These are phyloP conservation scores for Aechmea fasciata DNA, from an alignment of 176 grass and related monocot species.

Conservation along the genomic window DNA sequence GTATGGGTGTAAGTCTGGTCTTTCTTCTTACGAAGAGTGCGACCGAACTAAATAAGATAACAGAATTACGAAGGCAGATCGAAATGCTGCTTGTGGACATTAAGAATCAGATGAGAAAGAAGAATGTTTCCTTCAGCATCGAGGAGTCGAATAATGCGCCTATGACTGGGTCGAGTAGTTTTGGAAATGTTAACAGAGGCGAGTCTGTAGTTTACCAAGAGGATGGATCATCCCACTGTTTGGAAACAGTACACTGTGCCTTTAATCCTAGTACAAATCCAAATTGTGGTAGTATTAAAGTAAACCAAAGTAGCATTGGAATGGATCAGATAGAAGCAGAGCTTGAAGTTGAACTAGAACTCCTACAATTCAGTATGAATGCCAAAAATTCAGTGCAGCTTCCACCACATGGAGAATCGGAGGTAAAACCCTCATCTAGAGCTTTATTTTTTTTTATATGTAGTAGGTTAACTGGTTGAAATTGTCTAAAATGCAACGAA, in stretches of 20 bases:
- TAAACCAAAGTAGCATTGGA: slow-evolving; percentile 9
- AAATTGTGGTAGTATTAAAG: not conserved
- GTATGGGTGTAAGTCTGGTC: slow-evolving; percentile 53
- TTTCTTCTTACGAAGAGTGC: slow-evolving; percentile 55
- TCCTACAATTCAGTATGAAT: slow-evolving; percentile 24
- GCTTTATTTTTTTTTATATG: no score
- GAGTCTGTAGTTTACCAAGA: not conserved
- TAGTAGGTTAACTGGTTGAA: no score
- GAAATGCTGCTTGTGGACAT: slow-evolving; percentile 47
- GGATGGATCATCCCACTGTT: not conserved
- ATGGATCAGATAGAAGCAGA: slow-evolving; percentile 69
- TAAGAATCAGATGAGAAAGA: slow-evolving; percentile 27
- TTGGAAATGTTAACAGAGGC: slow-evolving; percentile 12
- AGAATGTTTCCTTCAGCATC: slow-evolving; percentile 4
- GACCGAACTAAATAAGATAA: slow-evolving; percentile 75
- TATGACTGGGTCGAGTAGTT: slow-evolving; percentile 13
- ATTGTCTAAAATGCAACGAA: no score
- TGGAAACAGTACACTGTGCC: slow-evolving; percentile 8
- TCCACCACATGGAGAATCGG: not conserved
- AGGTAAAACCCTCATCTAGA: not conserved
- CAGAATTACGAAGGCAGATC: slow-evolving; percentile 60
- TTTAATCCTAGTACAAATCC: not conserved
- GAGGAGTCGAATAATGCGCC: slow-evolving; percentile 19
- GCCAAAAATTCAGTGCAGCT: slow-evolving; percentile 13
- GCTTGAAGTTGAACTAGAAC: slow-evolving; percentile 53